Evolutionary conservation across 2,329 filamentous ascomycete genomes (phyloP).

Genomic region (Alternaria metachromatica): DNA sequence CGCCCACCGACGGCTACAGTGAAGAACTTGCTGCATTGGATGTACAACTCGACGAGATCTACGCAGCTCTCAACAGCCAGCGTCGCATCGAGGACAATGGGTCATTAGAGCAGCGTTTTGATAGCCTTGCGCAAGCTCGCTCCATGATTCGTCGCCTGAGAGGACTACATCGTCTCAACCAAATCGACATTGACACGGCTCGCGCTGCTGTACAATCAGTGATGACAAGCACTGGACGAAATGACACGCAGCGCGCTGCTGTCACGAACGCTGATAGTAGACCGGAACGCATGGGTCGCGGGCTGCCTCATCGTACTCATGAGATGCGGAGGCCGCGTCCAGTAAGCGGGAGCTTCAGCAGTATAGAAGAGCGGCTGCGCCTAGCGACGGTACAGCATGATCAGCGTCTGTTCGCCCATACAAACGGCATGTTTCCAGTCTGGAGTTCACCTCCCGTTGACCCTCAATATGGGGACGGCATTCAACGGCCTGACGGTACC

Average conservation of each 20-base stretch:
- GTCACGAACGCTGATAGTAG: neutral
- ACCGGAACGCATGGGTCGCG: neutral
- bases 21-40: neutral
- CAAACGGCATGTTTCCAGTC: neutral
- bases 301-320: fast-evolving
- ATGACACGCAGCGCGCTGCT: neutral
- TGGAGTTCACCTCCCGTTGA: neutral
- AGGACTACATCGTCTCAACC: neutral
- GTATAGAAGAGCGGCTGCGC: neutral
- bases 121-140: neutral
- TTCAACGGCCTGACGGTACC: neutral
- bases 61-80: neutral
- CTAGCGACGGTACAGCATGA: neutral
- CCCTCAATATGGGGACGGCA: neutral
- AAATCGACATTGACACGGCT: neutral
- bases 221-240: neutral
- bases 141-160: neutral
- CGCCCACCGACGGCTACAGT: neutral
- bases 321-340: neutral
- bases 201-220: neutral
- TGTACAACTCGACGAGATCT: neutral
- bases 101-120: neutral
- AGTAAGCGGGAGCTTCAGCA: neutral
- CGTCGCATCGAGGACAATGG: neutral
- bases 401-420: neutral